Evolutionary conservation across 1,139 yeast species (phyloP), one percentile per base, ranked within the genome.

Genomic region (Lodderomyces jiufengensis): DNA sequence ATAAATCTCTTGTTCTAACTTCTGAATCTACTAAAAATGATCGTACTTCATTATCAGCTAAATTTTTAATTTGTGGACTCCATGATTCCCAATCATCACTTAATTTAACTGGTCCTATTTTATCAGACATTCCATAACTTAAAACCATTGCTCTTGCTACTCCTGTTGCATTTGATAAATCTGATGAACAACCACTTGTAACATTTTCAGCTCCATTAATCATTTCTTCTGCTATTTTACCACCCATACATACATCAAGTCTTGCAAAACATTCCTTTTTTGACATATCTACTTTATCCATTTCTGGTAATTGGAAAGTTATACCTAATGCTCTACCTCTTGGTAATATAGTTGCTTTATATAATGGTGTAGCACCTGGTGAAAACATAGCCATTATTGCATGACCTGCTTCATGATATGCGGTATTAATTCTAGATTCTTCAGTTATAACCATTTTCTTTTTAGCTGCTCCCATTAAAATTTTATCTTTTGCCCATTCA

Each of bases 401-500:
- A 63, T 92, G 99, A 3, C 99, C 99, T 8, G 98, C 99, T 66
- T 92, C 99, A 63, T 92, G 99, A 60, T 81, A 94, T 2, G 98
- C 98, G 13, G 98, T 94, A 49, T 92, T 90, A 49, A 76, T 78
- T 59, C 97, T 78, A 0, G 95, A 78, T 48, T 92, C 97, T 59
- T 92, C 97, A 18, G 98, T 90, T 63, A 92, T 77, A 34, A 92
- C 97, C 97, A 90, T 90, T 34, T 95, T 86, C 63, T 86, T 86
- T 59, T 95, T 84, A 46, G 95, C 99, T 24, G 97, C 98, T 36
- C 99, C 99, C 84, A 94, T 80, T 52, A 94, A 69, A 41, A 94
- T 92, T 65, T 92, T 92, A 60, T 92, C 99, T 61, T 94, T 94
- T 32, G 99, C 98, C 98, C 98, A 94, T 61, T 92, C 99, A 47